Evolutionary conservation across 441 rosid species (phyloP).

Genomic region (Erodium moschatum): DNA sequence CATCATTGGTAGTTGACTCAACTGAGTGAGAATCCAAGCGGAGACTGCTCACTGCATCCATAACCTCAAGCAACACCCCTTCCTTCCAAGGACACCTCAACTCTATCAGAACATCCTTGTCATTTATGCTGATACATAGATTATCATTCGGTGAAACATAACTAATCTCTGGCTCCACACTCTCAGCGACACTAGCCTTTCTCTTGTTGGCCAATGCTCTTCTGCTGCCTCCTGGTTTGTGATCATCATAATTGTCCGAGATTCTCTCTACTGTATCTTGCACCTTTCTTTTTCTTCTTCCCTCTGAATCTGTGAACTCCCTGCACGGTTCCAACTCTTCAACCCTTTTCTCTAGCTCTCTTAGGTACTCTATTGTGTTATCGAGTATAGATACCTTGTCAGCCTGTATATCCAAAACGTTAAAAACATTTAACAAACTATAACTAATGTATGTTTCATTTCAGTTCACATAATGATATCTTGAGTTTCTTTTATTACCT

Average conservation of each 20-base stretch:
- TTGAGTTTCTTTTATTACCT: constrained; percentile 37
- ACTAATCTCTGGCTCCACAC: constrained; percentile 33
- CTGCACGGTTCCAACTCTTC: constrained; percentile 48
- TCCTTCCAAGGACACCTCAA: constrained; percentile 72
- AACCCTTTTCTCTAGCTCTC: constrained; percentile 53
- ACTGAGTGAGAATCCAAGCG: constrained; percentile 67
- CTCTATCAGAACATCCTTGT: constrained; percentile 51
- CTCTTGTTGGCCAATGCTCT: constrained; percentile 41
- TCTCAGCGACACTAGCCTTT: constrained; percentile 40
- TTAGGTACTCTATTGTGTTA: constrained; percentile 59
- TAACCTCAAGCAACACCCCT: constrained; percentile 65
- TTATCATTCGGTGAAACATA: constrained; percentile 28
- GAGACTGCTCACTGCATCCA: constrained; percentile 53
- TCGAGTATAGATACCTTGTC: constrained; percentile 75
- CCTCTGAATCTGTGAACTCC: constrained; percentile 33
- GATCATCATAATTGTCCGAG: constrained; percentile 45
- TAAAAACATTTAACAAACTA: neutral
- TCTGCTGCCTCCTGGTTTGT: constrained; percentile 16
- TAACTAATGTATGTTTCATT: neutral
- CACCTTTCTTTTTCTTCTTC: constrained; percentile 35
- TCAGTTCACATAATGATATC: neutral
- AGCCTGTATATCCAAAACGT: constrained; percentile 35
- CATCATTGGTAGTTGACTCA: constrained; percentile 55
- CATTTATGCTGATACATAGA: constrained; percentile 37
- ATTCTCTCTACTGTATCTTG: constrained; percentile 48